Evolutionary conservation across 2,329 filamentous ascomycete species (phyloP).

Genomic region (Blastomyces emzantsi): DNA sequence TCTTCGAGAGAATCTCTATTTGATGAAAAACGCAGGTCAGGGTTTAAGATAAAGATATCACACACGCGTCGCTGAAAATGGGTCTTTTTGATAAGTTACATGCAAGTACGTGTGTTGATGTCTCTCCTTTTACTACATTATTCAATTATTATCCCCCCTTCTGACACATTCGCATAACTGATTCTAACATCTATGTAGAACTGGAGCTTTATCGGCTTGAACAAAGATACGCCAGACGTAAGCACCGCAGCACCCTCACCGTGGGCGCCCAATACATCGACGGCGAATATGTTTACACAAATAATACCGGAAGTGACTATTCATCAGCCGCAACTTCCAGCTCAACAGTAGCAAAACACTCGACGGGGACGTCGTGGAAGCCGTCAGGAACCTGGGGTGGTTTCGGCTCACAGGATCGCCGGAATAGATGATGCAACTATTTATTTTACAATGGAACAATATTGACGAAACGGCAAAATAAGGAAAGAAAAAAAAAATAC

Average conservation of each 20-base stretch:
- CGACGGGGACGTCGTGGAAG: slow-evolving; percentile 21
- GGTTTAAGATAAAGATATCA: neutral
- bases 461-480: neutral
- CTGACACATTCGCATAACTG: slow-evolving; percentile 29
- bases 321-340: slow-evolving; percentile 27
- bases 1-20: neutral
- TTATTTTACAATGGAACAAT: neutral
- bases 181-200: slow-evolving; percentile 35
- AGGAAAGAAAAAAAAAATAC: neutral
- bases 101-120: slow-evolving; percentile 34
- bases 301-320: slow-evolving; percentile 17
- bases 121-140: neutral
- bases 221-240: slow-evolving; percentile 85
- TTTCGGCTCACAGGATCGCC: slow-evolving; percentile 1
- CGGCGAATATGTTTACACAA: slow-evolving; percentile 80
- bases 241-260: slow-evolving; percentile 80
- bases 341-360: slow-evolving; percentile 33
- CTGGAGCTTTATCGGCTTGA: slow-evolving; percentile 91
- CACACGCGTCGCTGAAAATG: slow-evolving; percentile 26
- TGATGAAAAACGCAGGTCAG: neutral
- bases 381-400: slow-evolving; percentile 4
- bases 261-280: slow-evolving; percentile 88
- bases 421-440: neutral
- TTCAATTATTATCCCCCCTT: neutral
- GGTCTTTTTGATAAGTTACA: slow-evolving; percentile 44